Conservation (phyloP, 192 early-diverging fungal species). For the Entrophospora sp. region DNA sequence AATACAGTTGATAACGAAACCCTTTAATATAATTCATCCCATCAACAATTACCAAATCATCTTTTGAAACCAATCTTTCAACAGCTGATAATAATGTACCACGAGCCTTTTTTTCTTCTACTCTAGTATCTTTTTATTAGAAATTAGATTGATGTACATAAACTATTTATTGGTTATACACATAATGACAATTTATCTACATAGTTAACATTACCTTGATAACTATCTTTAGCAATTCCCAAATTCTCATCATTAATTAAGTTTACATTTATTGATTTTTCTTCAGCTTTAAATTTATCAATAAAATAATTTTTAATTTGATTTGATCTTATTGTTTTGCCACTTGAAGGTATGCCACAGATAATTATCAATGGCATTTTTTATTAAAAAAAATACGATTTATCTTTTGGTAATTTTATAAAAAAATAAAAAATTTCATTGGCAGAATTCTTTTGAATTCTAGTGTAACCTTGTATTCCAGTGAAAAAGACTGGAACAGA, state of each 20-base stretch:
- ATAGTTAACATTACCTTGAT: constrained; percentile 46
- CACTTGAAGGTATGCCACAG: constrained; percentile 80
- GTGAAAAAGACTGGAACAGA: too few species aligned
- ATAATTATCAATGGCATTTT: constrained; percentile 89
- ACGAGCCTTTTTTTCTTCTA: constrained; percentile 86
- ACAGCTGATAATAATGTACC: constrained; percentile 81
- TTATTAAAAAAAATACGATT: not conserved
- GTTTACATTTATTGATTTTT: constrained; percentile 39
- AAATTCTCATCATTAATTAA: constrained; percentile 76
- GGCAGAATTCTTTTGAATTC: too few species aligned
- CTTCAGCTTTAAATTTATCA: constrained; percentile 30
- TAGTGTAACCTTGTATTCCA: too few species aligned
- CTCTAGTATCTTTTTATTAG: constrained; percentile 21
- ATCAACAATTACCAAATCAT: constrained; percentile 88
- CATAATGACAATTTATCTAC: constrained; percentile 24
- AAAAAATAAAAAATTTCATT: too few species aligned
- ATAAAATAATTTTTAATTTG: constrained; percentile 57
- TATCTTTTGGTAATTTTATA: too few species aligned
- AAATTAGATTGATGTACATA: constrained; percentile 9
- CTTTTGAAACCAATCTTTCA: constrained; percentile 71
- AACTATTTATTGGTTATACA: too few species aligned
- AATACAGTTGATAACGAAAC: constrained; percentile 94
- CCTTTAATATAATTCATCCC: constrained; percentile 99
- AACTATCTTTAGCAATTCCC: constrained; percentile 50
- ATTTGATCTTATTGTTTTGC: constrained; percentile 76